Conservation (phyloP, 2,329 filamentous ascomycete species). For the Orbilia javanica region DNA sequence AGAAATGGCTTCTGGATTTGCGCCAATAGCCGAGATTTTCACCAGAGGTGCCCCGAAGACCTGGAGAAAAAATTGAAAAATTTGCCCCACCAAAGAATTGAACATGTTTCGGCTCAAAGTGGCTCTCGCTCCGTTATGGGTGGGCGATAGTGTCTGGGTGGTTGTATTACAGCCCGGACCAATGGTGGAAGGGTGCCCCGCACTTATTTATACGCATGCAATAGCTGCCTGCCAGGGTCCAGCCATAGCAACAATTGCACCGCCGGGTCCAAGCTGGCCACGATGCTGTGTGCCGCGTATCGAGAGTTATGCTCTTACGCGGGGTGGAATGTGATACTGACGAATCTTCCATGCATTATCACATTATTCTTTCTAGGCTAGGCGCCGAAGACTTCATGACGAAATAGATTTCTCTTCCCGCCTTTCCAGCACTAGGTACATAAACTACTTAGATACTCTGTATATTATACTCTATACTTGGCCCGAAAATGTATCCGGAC, state of each 20-base stretch:
- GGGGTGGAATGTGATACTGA: no score
- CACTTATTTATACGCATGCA: no score
- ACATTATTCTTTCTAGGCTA: no score
- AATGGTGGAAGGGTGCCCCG: background rate
- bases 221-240: background rate
- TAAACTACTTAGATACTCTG: no score
- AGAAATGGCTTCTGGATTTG: background rate
- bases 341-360: no score
- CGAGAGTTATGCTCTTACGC: no score
- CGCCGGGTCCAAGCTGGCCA: no score
- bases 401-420: background rate
- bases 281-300: background rate
- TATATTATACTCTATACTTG: no score
- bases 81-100: constrained; percentile 6
- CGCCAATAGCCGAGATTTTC: constrained; percentile 40
- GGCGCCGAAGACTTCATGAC: background rate
- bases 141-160: background rate
- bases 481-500: no score
- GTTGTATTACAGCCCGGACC: no score
- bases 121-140: no score
- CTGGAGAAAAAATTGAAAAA: constrained; percentile 17
- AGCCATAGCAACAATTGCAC: background rate
- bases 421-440: no score
- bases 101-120: background rate
- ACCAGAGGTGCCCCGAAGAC: background rate